A percentile compares a stretch with the other conserved stretches of the same genome.
Evolutionary conservation across 495 filamentous ascomycete genomes (phyloP).

Genomic region (Bombardia bombarda): DNA sequence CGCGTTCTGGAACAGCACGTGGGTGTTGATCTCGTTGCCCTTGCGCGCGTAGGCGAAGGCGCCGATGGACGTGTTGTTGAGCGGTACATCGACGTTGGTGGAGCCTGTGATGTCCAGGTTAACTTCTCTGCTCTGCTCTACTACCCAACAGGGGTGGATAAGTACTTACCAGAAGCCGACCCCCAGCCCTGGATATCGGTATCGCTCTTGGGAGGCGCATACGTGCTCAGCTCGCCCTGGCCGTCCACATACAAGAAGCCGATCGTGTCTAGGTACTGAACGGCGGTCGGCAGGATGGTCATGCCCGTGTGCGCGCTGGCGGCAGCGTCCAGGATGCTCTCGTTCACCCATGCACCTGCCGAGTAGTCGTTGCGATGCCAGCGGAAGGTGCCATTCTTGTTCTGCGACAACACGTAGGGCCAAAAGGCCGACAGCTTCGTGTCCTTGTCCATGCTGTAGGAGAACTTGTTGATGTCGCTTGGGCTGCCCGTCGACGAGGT

Average conservation of each 20-base stretch:
- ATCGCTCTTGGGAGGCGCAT: neutral
- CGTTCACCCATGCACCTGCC: neutral
- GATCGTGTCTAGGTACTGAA: neutral
- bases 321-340: neutral
- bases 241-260: neutral
- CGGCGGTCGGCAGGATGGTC: neutral
- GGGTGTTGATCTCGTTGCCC: neutral
- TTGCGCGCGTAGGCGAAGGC: neutral
- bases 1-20: neutral
- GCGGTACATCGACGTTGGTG: neutral
- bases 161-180: neutral
- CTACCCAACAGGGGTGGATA: neutral
- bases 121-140: neutral
- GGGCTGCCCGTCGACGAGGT: neutral
- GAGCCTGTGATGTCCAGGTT: neutral
- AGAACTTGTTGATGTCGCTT: neutral
- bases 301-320: neutral
- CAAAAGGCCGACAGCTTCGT: neutral
- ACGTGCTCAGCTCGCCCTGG: neutral
- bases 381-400: neutral
- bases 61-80: neutral
- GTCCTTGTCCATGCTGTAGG: neutral
- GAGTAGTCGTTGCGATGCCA: neutral
- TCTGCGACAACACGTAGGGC: neutral
- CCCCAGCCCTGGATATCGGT: neutral